Evolutionary conservation across 2,329 filamentous ascomycete genomes (phyloP).

Genomic region (Aureobasidium mangrovei): DNA sequence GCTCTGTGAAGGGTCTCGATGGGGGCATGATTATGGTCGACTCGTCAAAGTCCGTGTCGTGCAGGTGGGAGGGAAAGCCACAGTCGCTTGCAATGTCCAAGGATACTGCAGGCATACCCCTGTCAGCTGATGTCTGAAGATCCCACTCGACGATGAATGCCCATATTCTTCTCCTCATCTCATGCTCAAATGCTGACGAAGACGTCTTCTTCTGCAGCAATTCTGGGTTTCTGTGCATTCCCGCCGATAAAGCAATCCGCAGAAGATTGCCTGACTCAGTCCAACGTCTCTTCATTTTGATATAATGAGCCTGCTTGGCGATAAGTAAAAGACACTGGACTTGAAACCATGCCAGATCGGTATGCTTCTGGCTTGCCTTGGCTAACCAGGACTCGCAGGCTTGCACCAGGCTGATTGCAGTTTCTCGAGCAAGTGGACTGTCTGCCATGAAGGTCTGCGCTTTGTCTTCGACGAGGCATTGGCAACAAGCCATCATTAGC

Average conservation of each 20-base stretch:
- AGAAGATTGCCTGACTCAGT: constrained; percentile 42
- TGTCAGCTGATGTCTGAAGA: constrained; percentile 46
- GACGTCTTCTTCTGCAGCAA: constrained; percentile 28
- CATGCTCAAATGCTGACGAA: constrained; percentile 36
- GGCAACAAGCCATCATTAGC: constrained; percentile 32
- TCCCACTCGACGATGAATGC: constrained; percentile 49
- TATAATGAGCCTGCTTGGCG: constrained; percentile 42
- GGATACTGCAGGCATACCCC: constrained; percentile 42
- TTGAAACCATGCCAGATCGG: constrained; percentile 42
- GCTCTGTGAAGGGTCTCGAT: constrained; percentile 17
- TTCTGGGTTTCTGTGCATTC: constrained; percentile 43
- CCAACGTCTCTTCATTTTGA: constrained; percentile 48
- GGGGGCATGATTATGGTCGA: constrained; percentile 20
- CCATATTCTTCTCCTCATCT: constrained; percentile 50
- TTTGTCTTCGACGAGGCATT: constrained; percentile 24
- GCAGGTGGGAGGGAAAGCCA: constrained; percentile 40
- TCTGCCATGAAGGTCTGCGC: constrained; percentile 34
- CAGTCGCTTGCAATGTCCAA: constrained; percentile 41
- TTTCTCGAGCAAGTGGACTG: constrained; percentile 33
- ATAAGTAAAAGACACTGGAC: constrained; percentile 43
- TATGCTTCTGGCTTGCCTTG: constrained; percentile 44
- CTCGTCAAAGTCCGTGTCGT: constrained; percentile 39
- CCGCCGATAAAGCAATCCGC: constrained; percentile 44
- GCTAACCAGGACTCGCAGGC: constrained; percentile 35
- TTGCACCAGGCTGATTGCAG: constrained; percentile 31